These are phyloP conservation scores for Eutrema yunnanense DNA, from an alignment of 345 rosid genomes.

Conservation along the genomic window DNA sequence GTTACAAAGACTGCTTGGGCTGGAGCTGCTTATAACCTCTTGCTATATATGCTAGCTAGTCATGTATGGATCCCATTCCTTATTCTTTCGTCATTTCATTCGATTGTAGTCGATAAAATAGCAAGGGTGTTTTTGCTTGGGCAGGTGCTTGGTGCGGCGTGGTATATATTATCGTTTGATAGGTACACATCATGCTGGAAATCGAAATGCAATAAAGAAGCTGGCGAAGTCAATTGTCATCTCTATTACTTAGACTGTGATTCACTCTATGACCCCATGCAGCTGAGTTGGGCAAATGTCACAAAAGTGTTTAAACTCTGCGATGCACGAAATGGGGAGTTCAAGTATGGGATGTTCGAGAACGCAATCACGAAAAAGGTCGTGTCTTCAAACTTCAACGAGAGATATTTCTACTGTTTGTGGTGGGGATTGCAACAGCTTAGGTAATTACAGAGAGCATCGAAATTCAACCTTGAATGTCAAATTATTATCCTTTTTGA, in stretches of 20 bases:
- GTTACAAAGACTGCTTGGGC: slow-evolving; percentile 95
- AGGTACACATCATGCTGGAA: slow-evolving; percentile 84
- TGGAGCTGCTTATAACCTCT: slow-evolving; percentile 88
- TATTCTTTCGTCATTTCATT: not conserved
- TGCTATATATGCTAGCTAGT: slow-evolving; percentile 77
- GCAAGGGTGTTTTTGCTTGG: not conserved
- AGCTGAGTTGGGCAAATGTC: slow-evolving; percentile 45
- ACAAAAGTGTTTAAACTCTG: slow-evolving; percentile 56
- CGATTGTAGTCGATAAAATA: not conserved
- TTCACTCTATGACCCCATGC: slow-evolving; percentile 26
- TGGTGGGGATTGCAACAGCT: slow-evolving; percentile 93
- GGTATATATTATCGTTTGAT: slow-evolving; percentile 78
- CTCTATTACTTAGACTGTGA: slow-evolving; percentile 56
- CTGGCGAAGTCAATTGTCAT: slow-evolving; percentile 29
- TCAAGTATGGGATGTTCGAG: slow-evolving; percentile 60
- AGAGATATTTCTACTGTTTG: slow-evolving; percentile 75
- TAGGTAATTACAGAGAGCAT: slow-evolving; percentile 42
- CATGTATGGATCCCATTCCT: slow-evolving; percentile 45
- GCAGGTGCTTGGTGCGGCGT: slow-evolving; percentile 78
- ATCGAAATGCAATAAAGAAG: slow-evolving; percentile 46
- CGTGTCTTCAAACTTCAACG: slow-evolving; percentile 43
- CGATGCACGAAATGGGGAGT: slow-evolving; percentile 34
- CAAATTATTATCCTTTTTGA: not conserved
- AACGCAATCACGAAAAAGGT: slow-evolving; percentile 51
- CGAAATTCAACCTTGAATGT: not conserved